Evolutionary conservation across 2,329 filamentous ascomycete genomes (phyloP).

Genomic region (Xylaria sp.): DNA sequence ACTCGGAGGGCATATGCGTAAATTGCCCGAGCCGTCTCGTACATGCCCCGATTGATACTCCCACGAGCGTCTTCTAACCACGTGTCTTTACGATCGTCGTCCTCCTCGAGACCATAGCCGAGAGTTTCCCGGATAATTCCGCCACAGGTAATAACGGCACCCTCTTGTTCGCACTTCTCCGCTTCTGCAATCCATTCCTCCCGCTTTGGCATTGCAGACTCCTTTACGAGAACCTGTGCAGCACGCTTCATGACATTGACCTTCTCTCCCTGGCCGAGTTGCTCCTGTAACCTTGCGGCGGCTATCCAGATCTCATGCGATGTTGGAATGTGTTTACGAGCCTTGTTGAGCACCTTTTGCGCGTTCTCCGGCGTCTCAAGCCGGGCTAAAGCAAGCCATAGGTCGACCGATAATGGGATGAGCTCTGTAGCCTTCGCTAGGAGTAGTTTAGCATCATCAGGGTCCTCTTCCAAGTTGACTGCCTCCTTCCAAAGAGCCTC

Average conservation of each 20-base stretch:
- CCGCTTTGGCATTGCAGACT: slow-evolving; percentile 94
- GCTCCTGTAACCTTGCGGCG: slow-evolving; percentile 86
- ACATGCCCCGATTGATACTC: slow-evolving; percentile 79
- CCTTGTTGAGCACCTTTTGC: slow-evolving; percentile 92
- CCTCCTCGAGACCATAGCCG: slow-evolving; percentile 90
- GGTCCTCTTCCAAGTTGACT: slow-evolving; percentile 91
- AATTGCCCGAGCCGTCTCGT: slow-evolving; percentile 90
- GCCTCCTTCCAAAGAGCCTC: slow-evolving; percentile 98
- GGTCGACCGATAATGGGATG: slow-evolving; percentile 88
- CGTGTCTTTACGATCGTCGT: slow-evolving; percentile 92
- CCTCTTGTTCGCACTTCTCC: slow-evolving; percentile 92
- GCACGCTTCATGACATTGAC: slow-evolving; percentile 95
- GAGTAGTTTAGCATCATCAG: slow-evolving; percentile 82
- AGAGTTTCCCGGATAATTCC: slow-evolving; percentile 92
- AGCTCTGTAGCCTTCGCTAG: slow-evolving; percentile 95
- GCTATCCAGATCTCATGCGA: slow-evolving; percentile 98
- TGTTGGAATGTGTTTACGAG: slow-evolving; percentile 88
- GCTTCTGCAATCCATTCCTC: slow-evolving; percentile 97
- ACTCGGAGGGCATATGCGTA: slow-evolving; percentile 88
- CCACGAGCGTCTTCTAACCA: slow-evolving; percentile 93
- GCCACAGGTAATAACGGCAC: slow-evolving; percentile 81
- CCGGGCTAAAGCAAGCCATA: slow-evolving; percentile 92
- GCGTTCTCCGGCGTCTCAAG: slow-evolving; percentile 90
- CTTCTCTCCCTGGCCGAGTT: slow-evolving; percentile 75
- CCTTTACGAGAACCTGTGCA: slow-evolving; percentile 82